A percentile compares a stretch with the other conserved stretches of the same genome.
Conservation (phyloP, 768 basidiomycete genomes). For the Lentinula raphanica region DNA sequence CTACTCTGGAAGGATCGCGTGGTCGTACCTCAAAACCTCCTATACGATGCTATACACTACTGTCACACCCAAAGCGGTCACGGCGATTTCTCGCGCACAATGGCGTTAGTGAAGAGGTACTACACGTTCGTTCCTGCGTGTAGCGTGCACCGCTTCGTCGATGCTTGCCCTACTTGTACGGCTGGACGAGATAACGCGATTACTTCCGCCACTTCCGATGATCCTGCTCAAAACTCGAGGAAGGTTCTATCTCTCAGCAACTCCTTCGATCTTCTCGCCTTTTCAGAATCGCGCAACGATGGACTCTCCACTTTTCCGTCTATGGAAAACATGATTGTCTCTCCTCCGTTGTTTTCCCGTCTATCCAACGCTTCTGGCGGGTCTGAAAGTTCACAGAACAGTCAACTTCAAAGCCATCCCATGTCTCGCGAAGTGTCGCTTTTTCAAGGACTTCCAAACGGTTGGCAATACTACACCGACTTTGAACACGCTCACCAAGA, state of each 20-base stretch:
- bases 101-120: constrained; percentile 40
- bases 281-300: neutral
- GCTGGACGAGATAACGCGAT: too few species aligned
- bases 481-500: neutral
- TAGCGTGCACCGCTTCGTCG: constrained; percentile 53
- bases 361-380: neutral
- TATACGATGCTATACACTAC: constrained; percentile 52
- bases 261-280: neutral
- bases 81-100: constrained; percentile 59
- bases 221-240: neutral
- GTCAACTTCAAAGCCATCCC: constrained; percentile 4
- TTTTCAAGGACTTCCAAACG: constrained; percentile 8
- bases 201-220: too few species aligned
- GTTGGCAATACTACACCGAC: constrained; percentile 3
- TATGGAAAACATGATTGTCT: neutral
- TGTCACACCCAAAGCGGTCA: constrained; percentile 46
- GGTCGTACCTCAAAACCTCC: constrained; percentile 50
- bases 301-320: neutral
- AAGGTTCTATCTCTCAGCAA: neutral
- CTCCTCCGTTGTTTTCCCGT: constrained; percentile 5
- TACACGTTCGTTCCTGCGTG: constrained; percentile 64
- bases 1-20: constrained; percentile 46
- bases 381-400: neutral
- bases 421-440: constrained; percentile 12
- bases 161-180: constrained; percentile 53